These are phyloP conservation scores for Epichloe festucae DNA, from an alignment of 2,329 filamentous ascomycete genomes.

Conservation along the genomic window DNA sequence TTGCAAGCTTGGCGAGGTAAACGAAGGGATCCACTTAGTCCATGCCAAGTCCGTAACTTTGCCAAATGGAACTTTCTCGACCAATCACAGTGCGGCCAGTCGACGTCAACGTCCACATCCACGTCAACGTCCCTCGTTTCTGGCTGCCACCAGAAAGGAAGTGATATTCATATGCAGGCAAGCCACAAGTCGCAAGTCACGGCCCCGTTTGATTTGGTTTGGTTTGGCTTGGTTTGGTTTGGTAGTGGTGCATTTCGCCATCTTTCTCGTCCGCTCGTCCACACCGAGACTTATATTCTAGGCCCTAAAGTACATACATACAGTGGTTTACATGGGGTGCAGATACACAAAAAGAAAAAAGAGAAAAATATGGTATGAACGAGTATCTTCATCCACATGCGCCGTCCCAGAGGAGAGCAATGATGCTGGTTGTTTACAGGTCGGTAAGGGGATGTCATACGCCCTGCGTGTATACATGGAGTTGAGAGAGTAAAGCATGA, in stretches of 20 bases:
- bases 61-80: conserved; percentile 16
- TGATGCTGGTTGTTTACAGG: neutral
- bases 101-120: no score
- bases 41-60: neutral
- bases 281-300: neutral
- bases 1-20: no score
- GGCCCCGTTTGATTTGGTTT: no score
- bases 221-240: no score
- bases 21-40: no score
- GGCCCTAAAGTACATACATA: conserved; percentile 1
- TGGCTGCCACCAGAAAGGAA: neutral
- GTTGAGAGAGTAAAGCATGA: conserved; percentile 4
- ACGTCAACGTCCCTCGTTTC: no score
- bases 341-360: neutral
- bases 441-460: neutral
- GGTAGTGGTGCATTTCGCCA: no score
- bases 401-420: neutral
- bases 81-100: conserved; percentile 13
- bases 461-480: neutral
- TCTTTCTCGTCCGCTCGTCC: neutral
- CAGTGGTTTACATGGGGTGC: neutral
- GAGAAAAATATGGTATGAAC: neutral
- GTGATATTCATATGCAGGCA: neutral
- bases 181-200: neutral
- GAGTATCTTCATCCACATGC: neutral